Conservation (phyloP, 2,329 filamentous ascomycete species). For the Balansia obtecta region DNA sequence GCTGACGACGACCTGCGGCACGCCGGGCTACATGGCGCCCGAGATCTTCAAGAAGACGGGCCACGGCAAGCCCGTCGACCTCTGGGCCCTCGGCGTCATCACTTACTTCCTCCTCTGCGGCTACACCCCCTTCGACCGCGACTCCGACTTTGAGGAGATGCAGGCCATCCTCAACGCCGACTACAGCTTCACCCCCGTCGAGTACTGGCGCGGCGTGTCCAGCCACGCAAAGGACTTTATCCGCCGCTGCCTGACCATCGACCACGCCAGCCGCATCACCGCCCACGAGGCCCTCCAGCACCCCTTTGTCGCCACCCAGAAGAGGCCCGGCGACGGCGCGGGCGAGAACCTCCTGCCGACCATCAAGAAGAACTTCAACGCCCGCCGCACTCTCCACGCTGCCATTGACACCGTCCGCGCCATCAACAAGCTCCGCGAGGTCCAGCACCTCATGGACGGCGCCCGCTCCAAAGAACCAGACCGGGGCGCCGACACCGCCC, state of each 20-base stretch:
- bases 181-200: constrained; percentile 85
- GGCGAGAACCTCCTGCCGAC: constrained; percentile 53
- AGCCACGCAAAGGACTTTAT: constrained; percentile 84
- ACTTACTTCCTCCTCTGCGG: constrained; percentile 97
- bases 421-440: constrained; percentile 58
- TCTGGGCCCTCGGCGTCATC: constrained; percentile 97
- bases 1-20: constrained; percentile 92
- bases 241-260: constrained; percentile 78
- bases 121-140: constrained; percentile 95
- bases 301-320: constrained; percentile 47
- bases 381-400: constrained; percentile 53
- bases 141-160: constrained; percentile 98
- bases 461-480: constrained; percentile 36
- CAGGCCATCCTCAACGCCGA: constrained; percentile 94
- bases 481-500: constrained; percentile 19
- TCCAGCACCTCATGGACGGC: constrained; percentile 47
- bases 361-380: constrained; percentile 66
- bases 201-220: constrained; percentile 95
- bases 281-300: constrained; percentile 66
- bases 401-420: constrained; percentile 60
- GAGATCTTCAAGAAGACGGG: constrained; percentile 99
- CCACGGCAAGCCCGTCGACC: constrained; percentile 93
- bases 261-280: constrained; percentile 78
- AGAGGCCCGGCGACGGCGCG: constrained; percentile 31
- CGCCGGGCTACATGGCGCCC: constrained; percentile 96